Evolutionary conservation across 2,329 filamentous ascomycete species (phyloP), one percentile per base, ranked within the genome.

Genomic region (Colletotrichum truncatum): DNA sequence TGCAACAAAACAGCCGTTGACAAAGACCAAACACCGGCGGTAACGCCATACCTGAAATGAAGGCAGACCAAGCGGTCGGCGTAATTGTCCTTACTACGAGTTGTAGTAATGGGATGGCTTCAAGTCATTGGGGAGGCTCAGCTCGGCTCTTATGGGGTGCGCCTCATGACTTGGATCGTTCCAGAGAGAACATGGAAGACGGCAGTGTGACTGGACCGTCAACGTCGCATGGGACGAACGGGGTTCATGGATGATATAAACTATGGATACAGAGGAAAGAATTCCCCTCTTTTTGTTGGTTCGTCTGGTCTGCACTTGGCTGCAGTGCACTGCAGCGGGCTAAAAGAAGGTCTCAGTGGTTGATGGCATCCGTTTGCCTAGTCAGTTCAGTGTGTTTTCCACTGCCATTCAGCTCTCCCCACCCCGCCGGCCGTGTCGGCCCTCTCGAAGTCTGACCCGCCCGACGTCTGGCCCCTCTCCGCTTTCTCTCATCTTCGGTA

Each of bases 341-440:
- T n/a, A n/a, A n/a, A n/a, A n/a, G n/a, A n/a, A n/a, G n/a, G n/a
- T n/a, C n/a, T n/a, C n/a, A n/a, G n/a, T n/a, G n/a, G n/a, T n/a
- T n/a, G n/a, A n/a, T n/a, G n/a, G n/a, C n/a, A n/a, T n/a, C n/a
- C n/a, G n/a, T n/a, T n/a, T n/a, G n/a, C n/a, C n/a, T n/a, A n/a
- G n/a, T n/a, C 45, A 49, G 39, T 36, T 53, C 59, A 63, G 53
- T n/a, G n/a, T n/a, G n/a, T n/a, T n/a, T n/a, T n/a, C 59, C 58
- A 57, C 58, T 25, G 30, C 49, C 41, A 21, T 23, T 25, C 52
- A 52, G 28, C 34, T 4, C 14, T 25, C 14, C 34, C 49, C 32
- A 38, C 34, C 43, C 26, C 54, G 55, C 55, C 61, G 61, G 61
- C 46, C 55, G 39, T 60, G 38, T 65, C 62, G 62, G 57, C 48